A percentile compares a stretch with the other conserved stretches of the same genome.
Conservation (phyloP, 75 land plant genomes). For the Azolla pinnata region DNA sequence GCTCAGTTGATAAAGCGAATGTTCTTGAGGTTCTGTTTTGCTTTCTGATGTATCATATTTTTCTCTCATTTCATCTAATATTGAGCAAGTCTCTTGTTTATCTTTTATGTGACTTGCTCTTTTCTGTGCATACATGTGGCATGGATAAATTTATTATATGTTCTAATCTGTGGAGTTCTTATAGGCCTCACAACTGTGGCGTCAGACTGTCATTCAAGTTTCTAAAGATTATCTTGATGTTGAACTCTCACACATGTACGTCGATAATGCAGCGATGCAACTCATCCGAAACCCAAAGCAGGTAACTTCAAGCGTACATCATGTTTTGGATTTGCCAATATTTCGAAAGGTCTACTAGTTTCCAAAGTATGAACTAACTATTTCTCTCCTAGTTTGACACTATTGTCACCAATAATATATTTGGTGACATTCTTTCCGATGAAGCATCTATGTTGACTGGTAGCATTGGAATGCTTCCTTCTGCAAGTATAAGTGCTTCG, state of each 20-base stretch:
- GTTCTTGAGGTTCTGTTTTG: conserved; percentile 73
- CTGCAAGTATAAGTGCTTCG: conserved; percentile 77
- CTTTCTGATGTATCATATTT: too few species aligned
- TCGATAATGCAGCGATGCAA: conserved; percentile 99
- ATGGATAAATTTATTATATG: too few species aligned
- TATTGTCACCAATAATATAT: conserved; percentile 91
- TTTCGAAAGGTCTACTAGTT: too few species aligned
- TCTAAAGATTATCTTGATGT: conserved; percentile 80
- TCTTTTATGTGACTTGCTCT: too few species aligned
- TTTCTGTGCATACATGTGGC: too few species aligned
- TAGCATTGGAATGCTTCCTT: conserved; percentile 98
- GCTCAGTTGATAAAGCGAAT: conserved; percentile 98
- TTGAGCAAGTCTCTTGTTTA: too few species aligned
- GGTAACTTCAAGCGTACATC: too few species aligned
- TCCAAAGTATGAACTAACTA: too few species aligned
- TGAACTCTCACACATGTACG: conserved; percentile 92
- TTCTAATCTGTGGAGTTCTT: not conserved
- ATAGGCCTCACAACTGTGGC: conserved; percentile 89
- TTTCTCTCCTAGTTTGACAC: conserved; percentile 89
- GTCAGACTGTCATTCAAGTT: conserved; percentile 56
- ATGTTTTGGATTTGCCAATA: too few species aligned
- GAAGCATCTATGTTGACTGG: conserved; percentile 97
- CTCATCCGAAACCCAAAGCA: conserved; percentile 90
- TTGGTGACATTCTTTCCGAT: conserved; percentile 94
- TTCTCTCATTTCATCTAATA: too few species aligned